Percentiles rank a stretch among this genome's conserved stretches.
Conservation (phyloP, 768 basidiomycete species). For the Lentinula aciculospora region DNA sequence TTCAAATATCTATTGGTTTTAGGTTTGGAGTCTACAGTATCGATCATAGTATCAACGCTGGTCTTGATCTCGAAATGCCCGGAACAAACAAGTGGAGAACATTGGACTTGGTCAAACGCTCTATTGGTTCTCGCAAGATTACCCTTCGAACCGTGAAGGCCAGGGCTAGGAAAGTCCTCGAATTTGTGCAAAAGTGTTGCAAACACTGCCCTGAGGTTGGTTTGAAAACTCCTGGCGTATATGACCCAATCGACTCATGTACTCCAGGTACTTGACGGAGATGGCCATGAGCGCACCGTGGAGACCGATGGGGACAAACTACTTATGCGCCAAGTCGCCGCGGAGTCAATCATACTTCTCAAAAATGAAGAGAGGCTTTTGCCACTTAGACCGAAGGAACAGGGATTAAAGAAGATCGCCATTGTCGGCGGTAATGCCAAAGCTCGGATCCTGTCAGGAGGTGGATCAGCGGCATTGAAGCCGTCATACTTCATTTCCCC, state of each 20-base stretch:
- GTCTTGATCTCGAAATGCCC: slow-evolving; percentile 78
- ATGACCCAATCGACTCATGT: background rate
- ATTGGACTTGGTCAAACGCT: slow-evolving; percentile 59
- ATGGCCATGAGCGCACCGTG: slow-evolving; percentile 57
- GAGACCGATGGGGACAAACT: slow-evolving; percentile 57
- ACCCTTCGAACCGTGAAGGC: slow-evolving; percentile 59
- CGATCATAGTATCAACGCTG: slow-evolving; percentile 63
- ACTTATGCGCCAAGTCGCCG: slow-evolving; percentile 64
- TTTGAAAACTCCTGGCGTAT: background rate
- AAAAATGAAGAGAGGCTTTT: slow-evolving; percentile 59
- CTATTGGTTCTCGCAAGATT: slow-evolving; percentile 57
- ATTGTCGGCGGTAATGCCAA: slow-evolving; percentile 74
- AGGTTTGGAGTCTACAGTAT: slow-evolving; percentile 72
- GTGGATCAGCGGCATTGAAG: slow-evolving; percentile 69
- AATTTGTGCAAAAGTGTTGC: slow-evolving; percentile 67
- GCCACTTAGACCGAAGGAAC: slow-evolving; percentile 38
- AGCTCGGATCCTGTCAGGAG: slow-evolving; percentile 55
- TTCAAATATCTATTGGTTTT: background rate
- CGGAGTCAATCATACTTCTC: slow-evolving; percentile 67
- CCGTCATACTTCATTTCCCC: slow-evolving; percentile 74
- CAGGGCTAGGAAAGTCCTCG: slow-evolving; percentile 60
- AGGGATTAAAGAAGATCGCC: slow-evolving; percentile 58
- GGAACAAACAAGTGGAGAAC: slow-evolving; percentile 73
- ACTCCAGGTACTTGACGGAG: slow-evolving; percentile 60
- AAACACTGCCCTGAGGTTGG: slow-evolving; percentile 58